A percentile compares a stretch with the other conserved stretches of the same genome.
Evolutionary conservation across 2,329 filamentous ascomycete genomes (phyloP).

Genomic region (Metarhizium brunneum): DNA sequence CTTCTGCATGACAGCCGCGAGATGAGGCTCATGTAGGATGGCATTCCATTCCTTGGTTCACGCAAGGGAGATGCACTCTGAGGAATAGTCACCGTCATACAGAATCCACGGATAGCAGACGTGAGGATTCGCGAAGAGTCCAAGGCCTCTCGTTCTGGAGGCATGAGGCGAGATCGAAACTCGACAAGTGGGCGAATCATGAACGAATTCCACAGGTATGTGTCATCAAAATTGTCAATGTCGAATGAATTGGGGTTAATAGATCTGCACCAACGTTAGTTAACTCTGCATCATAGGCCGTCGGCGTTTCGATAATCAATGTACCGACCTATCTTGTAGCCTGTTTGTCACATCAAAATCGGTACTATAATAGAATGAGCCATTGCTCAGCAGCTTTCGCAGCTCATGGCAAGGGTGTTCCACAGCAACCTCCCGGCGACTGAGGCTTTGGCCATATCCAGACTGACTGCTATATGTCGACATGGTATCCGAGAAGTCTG

Average conservation of each 20-base stretch:
- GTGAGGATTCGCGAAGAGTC: constrained; percentile 83
- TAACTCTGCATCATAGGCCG: not conserved
- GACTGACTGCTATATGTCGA: constrained; percentile 37
- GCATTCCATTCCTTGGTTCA: constrained; percentile 57
- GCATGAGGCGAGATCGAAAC: constrained; percentile 74
- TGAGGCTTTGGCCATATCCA: constrained; percentile 33
- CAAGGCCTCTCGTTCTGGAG: constrained; percentile 66
- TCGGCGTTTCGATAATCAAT: constrained; percentile 1
- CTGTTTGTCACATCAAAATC: constrained; percentile 95
- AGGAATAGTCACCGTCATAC: constrained; percentile 76
- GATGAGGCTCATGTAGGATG: constrained; percentile 79
- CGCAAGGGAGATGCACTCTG: constrained; percentile 64
- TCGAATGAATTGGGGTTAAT: constrained; percentile 73
- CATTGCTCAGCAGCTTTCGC: constrained; percentile 85
- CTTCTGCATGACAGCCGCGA: constrained; percentile 83
- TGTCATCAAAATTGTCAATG: constrained; percentile 85
- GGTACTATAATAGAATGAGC: constrained; percentile 97
- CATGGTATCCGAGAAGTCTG: constrained; percentile 36
- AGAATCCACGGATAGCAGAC: constrained; percentile 89
- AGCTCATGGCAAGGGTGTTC: constrained; percentile 88
- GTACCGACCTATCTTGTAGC: constrained; percentile 77
- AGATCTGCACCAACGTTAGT: constrained; percentile 32
- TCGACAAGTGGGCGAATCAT: constrained; percentile 91
- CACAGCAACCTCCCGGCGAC: constrained; percentile 58
- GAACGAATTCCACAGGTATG: constrained; percentile 95